Base-by-base conservation (phyloP, 768 basidiomycete species). In the Mycena metata region DNA sequence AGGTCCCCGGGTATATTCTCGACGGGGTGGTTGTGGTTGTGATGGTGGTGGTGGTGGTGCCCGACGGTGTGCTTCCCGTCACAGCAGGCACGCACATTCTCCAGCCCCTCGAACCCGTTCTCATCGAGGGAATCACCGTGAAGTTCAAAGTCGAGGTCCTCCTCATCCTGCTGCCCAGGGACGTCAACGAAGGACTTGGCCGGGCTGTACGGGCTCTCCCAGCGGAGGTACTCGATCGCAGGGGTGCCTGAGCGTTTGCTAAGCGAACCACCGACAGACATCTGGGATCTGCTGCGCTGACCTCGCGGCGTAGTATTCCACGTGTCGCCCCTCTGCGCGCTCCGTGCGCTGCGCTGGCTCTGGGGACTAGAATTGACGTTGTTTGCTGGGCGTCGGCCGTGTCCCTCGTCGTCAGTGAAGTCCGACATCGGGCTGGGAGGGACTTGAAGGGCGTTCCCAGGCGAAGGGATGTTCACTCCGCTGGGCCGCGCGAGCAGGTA, bases 71-170 rank as follows among this genome's bases (percentile, higher is more conserved):
- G 95, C 58, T 89, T 85, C 21, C 94, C 94, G 76, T 95, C 93
- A 73, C 94, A 96, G 77, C 94, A 96, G 1, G 93, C 96, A 24
- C 97, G 88, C 23, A 98, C 96, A 74, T 99, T 98, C 82, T 98
- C 96, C 61, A 99, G 79, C 0, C 96, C 96, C 74, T 98, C 96
- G 76, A 89, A 99, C 6, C 89, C 94, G 36, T 90, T 90, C 71
- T 94, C 93, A 15, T 89, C 91, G 69, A 87, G 77, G 23, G 84
- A 84, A 21, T 90, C 91, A 21, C 89, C 93, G 72, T 96, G 91
- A 36, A 96, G 82, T 80, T 96, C 94, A 74, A 96, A 94, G 73
- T 94, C 93, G 1, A 93, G 81, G 23, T 91, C 93, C 3, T 89
- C 89, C 0, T 88, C 86, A 15, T 90, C 87, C 11, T 39, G 39